phyloP scores from a whole-genome alignment of 352 stramenopile species.

The Phytophthora pistaciae region DNA sequence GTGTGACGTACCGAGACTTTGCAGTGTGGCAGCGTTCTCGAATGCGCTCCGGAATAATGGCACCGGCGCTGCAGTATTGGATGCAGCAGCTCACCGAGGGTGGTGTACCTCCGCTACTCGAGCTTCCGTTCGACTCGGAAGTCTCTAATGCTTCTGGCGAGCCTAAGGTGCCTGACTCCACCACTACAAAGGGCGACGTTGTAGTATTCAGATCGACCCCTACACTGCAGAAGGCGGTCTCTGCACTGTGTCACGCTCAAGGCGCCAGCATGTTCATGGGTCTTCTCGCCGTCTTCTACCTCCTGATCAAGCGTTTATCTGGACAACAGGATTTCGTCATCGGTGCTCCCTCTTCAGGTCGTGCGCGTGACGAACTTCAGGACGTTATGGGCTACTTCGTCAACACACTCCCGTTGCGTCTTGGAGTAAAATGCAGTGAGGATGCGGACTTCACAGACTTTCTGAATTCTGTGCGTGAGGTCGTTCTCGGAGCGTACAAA shows the following conservation, averaged over 20 bases:
- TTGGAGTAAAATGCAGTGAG: conserved; percentile 20
- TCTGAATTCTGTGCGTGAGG: conserved; percentile 44
- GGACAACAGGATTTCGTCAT: conserved; percentile 58
- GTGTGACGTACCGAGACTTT: conserved; percentile 59
- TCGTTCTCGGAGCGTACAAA: conserved; percentile 51
- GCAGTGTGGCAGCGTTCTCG: conserved; percentile 50
- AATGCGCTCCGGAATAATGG: conserved; percentile 44
- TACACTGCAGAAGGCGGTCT: conserved; percentile 40
- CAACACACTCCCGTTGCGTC: conserved; percentile 61
- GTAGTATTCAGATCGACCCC: conserved; percentile 47
- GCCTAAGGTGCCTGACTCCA: background rate
- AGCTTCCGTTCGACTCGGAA: conserved; percentile 51
- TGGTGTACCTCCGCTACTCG: conserved; percentile 32
- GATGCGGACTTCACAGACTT: conserved; percentile 41
- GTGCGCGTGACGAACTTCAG: conserved; percentile 34
- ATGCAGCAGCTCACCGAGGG: conserved; percentile 40
- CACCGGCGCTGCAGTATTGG: conserved; percentile 58
- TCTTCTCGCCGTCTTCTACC: conserved; percentile 54
- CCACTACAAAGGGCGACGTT: conserved; percentile 22
- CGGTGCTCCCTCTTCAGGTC: conserved; percentile 46
- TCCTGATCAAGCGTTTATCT: conserved; percentile 51
- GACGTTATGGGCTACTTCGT: conserved; percentile 68
- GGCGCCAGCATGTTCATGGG: conserved; percentile 61
- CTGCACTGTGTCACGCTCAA: conserved; percentile 39
- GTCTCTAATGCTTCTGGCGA: background rate